Conservation (phyloP, 23 red algal species). For the Chondrus crispus region DNA sequence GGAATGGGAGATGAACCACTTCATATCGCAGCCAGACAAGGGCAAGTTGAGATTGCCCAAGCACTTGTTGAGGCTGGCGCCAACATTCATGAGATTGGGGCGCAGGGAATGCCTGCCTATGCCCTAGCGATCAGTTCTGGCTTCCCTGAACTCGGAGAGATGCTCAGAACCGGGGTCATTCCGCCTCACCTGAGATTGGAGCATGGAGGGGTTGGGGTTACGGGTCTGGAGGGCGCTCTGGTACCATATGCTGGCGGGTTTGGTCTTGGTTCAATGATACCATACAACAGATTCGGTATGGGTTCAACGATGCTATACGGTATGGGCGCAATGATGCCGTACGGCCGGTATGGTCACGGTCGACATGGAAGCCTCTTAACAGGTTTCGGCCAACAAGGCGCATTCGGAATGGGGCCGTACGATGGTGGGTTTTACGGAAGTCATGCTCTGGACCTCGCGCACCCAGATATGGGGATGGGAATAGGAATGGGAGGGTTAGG, state of each 20-base stretch:
- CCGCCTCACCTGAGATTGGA: neutral
- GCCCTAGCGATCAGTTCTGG: neutral
- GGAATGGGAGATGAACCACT: neutral
- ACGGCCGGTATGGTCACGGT: constrained; percentile 29
- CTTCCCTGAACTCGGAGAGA: neutral
- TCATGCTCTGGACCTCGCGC: no score
- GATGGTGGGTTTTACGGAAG: no score
- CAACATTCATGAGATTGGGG: neutral
- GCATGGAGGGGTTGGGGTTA: neutral
- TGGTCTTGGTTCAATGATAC: neutral
- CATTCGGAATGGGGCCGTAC: no score
- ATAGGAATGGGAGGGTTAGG: no score
- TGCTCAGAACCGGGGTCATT: neutral
- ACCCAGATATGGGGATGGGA: no score
- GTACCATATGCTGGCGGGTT: neutral
- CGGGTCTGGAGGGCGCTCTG: neutral
- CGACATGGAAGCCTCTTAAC: no score
- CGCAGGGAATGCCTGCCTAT: neutral
- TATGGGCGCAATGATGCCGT: neutral
- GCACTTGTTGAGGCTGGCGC: constrained; percentile 32
- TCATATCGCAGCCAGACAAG: constrained; percentile 20
- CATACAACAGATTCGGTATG: neutral
- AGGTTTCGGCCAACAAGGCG: no score
- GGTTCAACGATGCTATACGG: neutral
- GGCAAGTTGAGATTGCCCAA: neutral